Conservation (phyloP, 1,139 yeast species). For the Nematodospora anomalae region DNA sequence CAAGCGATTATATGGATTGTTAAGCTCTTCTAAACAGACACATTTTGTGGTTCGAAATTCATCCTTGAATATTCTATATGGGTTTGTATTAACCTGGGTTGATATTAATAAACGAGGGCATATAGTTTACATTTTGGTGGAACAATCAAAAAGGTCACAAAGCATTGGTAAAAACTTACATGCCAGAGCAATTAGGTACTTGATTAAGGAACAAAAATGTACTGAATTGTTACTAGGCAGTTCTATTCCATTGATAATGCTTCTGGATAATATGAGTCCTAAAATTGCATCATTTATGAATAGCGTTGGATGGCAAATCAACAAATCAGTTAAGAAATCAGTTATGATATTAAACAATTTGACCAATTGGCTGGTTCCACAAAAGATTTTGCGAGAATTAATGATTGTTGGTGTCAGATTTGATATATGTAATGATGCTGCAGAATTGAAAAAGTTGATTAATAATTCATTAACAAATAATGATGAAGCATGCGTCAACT, state of each 20-base stretch:
- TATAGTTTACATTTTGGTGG: constrained; percentile 52
- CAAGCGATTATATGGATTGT: constrained; percentile 32
- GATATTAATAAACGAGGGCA: constrained; percentile 43
- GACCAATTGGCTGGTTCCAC: constrained; percentile 52
- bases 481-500: constrained; percentile 8
- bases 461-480: constrained; percentile 10
- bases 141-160: constrained; percentile 55
- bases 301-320: constrained; percentile 41
- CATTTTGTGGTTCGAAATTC: constrained; percentile 65
- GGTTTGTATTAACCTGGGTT: constrained; percentile 60
- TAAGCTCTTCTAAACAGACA: constrained; percentile 34
- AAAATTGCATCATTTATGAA: constrained; percentile 34
- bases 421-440: constrained; percentile 50
- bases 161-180: constrained; percentile 61
- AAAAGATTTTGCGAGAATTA: constrained; percentile 54
- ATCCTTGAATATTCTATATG: constrained; percentile 55
- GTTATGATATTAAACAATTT: constrained; percentile 41
- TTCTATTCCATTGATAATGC: constrained; percentile 52
- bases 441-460: constrained; percentile 40
- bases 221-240: constrained; percentile 46
- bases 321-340: constrained; percentile 23
- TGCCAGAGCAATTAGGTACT: constrained; percentile 53
- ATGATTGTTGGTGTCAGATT: constrained; percentile 62
- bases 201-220: constrained; percentile 48
- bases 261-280: constrained; percentile 34